These are phyloP conservation scores for Dictyostelium capitatum DNA, from an alignment of 78 protist species.

Conservation along the genomic window DNA sequence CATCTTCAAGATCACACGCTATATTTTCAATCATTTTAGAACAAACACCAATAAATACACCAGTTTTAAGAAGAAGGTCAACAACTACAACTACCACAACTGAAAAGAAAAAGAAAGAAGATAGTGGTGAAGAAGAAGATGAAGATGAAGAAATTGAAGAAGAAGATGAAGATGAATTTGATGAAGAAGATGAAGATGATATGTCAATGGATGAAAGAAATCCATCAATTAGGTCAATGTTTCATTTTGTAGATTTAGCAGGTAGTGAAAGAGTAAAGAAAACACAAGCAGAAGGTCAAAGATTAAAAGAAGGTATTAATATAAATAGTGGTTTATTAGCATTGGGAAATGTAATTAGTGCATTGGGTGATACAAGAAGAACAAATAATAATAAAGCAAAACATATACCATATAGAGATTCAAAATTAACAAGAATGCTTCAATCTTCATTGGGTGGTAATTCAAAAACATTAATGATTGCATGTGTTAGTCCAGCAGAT, in stretches of 20 bases:
- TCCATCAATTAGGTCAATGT: constrained; percentile 59
- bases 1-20: constrained; percentile 97
- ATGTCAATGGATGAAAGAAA: constrained; percentile 62
- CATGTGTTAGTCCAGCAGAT: constrained; percentile 87
- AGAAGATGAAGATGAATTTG: not conserved
- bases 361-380: constrained; percentile 84
- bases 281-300: constrained; percentile 81
- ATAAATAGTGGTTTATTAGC: constrained; percentile 96
- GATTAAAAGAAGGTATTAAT: constrained; percentile 93
- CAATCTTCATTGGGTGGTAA: constrained; percentile 98
- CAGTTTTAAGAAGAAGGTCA: not conserved
- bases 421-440: constrained; percentile 98
- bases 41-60: constrained; percentile 28
- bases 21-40: constrained; percentile 88
- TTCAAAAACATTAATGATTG: constrained; percentile 95
- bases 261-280: constrained; percentile 95
- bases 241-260: constrained; percentile 95
- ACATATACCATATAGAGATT: constrained; percentile 97
- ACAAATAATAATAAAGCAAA: not conserved
- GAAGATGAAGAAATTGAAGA: not conserved
- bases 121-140: not conserved
- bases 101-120: not conserved
- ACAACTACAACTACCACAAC: not conserved
- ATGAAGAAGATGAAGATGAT: not conserved
- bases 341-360: constrained; percentile 97